Evolutionary conservation across 257 asterid genomes (phyloP).

Genomic region (Solanum acaule): DNA sequence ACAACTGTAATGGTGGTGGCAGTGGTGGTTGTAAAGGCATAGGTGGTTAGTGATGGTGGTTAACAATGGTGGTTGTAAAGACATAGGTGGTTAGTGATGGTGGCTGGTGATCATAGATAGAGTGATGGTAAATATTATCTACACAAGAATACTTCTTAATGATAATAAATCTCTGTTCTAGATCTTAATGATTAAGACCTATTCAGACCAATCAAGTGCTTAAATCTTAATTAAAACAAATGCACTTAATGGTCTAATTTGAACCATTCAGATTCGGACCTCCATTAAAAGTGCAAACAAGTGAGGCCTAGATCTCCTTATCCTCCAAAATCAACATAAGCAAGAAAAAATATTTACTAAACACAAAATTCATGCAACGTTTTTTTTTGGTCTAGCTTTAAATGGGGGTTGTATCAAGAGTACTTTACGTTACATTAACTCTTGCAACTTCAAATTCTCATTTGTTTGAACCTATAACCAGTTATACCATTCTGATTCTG

Average conservation of each 20-base stretch:
- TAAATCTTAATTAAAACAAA: neutral
- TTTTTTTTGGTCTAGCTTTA: neutral
- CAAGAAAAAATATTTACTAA: neutral
- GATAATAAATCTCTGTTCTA: neutral
- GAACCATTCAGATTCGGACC: neutral
- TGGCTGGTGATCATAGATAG: neutral
- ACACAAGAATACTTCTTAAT: neutral
- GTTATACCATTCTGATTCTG: neutral
- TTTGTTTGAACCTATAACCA: neutral
- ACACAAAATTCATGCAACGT: neutral
- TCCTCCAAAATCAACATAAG: neutral
- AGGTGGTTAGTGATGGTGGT: neutral
- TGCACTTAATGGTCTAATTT: neutral
- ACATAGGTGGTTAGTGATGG: neutral
- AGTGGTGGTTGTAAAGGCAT: neutral
- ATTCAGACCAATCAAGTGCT: no score
- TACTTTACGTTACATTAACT: neutral
- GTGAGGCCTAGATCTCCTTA: neutral
- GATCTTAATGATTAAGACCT: neutral
- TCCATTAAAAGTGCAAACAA: neutral
- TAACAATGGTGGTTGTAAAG: neutral
- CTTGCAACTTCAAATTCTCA: neutral
- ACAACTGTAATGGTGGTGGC: neutral
- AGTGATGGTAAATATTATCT: neutral
- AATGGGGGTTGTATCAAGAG: neutral